Conservation (phyloP, 2,329 filamentous ascomycete species). For the Microcyclospora pomicola region DNA sequence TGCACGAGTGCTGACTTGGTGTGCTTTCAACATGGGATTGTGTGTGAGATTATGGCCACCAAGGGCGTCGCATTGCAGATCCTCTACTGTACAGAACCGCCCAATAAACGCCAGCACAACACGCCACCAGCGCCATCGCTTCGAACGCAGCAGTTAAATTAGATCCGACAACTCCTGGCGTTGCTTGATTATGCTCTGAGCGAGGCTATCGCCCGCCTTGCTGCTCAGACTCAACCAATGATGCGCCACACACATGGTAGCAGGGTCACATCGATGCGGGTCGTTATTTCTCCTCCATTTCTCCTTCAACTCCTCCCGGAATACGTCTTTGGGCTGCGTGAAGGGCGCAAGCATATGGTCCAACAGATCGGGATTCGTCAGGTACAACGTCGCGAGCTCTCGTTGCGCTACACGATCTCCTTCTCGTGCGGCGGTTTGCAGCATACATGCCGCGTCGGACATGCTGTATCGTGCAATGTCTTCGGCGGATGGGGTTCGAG, state of each 20-base stretch:
- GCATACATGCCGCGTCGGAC: slow-evolving; percentile 74
- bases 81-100: too few species aligned
- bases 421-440: slow-evolving; percentile 86
- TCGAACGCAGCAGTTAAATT: too few species aligned
- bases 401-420: slow-evolving; percentile 78
- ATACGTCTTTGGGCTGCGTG: slow-evolving; percentile 72
- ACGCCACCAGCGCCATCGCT: too few species aligned
- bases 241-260: slow-evolving; percentile 82
- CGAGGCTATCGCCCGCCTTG: slow-evolving; percentile 72
- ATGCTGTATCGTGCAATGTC: slow-evolving; percentile 51
- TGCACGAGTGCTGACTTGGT: too few species aligned
- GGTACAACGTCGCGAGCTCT: slow-evolving; percentile 83
- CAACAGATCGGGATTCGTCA: slow-evolving; percentile 79
- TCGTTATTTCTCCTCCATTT: slow-evolving; percentile 39
- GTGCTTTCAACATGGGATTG: too few species aligned
- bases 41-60: too few species aligned
- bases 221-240: slow-evolving; percentile 95
- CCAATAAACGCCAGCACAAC: too few species aligned
- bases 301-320: slow-evolving; percentile 76
- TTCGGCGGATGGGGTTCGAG: slow-evolving; percentile 11
- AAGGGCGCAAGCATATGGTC: slow-evolving; percentile 68
- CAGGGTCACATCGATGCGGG: slow-evolving; percentile 58
- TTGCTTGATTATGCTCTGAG: slow-evolving; percentile 31
- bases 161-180: too few species aligned
- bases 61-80: too few species aligned